Evolutionary conservation across 176 grass and related monocot species (phyloP).

Genomic region (Pontederia crassipes): DNA sequence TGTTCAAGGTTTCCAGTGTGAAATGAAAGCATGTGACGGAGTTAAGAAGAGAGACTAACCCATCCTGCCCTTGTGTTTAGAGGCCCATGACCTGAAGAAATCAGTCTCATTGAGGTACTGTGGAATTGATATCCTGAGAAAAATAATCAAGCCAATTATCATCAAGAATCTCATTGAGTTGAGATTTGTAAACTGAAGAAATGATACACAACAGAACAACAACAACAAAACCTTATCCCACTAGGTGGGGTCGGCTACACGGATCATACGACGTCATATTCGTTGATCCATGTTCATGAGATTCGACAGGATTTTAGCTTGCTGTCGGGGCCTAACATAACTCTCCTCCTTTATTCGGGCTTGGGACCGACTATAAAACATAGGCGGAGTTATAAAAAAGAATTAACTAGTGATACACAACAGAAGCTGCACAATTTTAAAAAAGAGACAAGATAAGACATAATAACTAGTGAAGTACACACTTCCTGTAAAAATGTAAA

Average conservation of each 20-base stretch:
- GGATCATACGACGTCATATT: too few species aligned
- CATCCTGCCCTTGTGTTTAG: constrained; percentile 39
- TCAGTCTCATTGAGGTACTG: constrained; percentile 37
- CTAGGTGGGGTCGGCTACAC: too few species aligned
- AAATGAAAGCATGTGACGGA: not conserved
- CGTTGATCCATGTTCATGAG: too few species aligned
- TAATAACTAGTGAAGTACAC: not conserved
- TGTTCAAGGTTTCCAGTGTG: not conserved
- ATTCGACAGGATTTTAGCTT: too few species aligned
- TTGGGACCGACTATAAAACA: too few species aligned
- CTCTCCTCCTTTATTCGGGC: too few species aligned
- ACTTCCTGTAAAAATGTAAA: not conserved
- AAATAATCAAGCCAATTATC: constrained; percentile 37
- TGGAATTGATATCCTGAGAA: constrained; percentile 49
- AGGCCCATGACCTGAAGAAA: constrained; percentile 38
- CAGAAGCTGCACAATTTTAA: constrained; percentile 34
- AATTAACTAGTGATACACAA: constrained; percentile 32
- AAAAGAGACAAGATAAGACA: not conserved
- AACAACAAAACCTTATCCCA: too few species aligned
- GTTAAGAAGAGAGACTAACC: constrained; percentile 20
- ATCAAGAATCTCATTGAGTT: constrained; percentile 46
- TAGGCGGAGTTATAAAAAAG: too few species aligned
- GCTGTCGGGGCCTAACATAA: too few species aligned
- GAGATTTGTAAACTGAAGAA: constrained; percentile 51
- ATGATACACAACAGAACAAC: constrained; percentile 38